Evolutionary conservation across 2,329 filamentous ascomycete genomes (phyloP), one percentile per base, ranked within the genome.

Genomic region (Chrysoporthe cubensis): DNA sequence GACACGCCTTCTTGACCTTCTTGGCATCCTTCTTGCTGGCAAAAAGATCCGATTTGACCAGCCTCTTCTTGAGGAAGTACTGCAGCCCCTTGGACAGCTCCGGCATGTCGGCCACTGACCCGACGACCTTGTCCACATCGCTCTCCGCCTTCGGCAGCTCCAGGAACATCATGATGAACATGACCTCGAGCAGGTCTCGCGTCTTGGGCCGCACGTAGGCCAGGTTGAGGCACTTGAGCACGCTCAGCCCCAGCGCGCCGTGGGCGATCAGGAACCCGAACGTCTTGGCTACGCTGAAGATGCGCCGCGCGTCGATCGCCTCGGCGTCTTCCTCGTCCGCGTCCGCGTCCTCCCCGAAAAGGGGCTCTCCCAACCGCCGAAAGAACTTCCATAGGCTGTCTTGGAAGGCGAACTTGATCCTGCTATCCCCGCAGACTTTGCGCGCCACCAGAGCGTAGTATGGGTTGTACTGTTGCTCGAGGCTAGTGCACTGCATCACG

Each of bases 401-500:
- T 76, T 96, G 92, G 76, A 98, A 96, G 1, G 92, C 90, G 80
- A 95, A 95, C 70, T 89, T 88, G 72, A 96, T 85, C 73, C 89
- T 88, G 72, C 88, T 88, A 69, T 94, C 92, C 3, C 83, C 83
- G 74, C 94, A 96, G 9, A 97, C 84, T 71, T 90, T 90, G 60
- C 87, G 88, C 11, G 93, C 94, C 48, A 99, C 90, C 0, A 97
- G 83, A 0, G 92, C 92, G 76, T 99, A 99, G 80, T 97, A 99
- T 0, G 92, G 92, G 74, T 99, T 99, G 79, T 97, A 97, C 0
- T 85, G 84, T 66, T 90, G 84, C 79, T 98, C 96, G 3, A 91
- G 90, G 56, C 92, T 92, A 1, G 90, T 90, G 76, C 94, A 97
- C 73, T 96, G 94, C 9, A 97, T 85, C 40, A 99, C 83, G 21